Conservation (phyloP, 306 rosid genomes). For the Cajanus cajan region DNA sequence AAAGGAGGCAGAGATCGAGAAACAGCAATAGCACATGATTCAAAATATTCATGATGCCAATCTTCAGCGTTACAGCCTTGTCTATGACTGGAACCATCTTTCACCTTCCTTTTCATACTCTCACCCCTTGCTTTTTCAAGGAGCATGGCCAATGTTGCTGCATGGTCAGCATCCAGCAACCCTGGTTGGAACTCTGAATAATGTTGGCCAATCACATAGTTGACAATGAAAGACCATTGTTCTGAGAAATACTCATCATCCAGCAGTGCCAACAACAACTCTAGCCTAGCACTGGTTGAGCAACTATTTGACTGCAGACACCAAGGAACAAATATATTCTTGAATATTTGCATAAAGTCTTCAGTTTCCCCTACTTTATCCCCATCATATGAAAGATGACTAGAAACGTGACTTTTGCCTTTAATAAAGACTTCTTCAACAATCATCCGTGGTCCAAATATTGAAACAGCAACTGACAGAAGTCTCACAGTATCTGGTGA, state of each 20-base stretch:
- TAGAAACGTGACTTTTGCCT: constrained; percentile 34
- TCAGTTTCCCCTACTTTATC: too few relatives aligned
- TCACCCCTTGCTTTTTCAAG: constrained; percentile 64
- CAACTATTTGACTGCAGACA: constrained; percentile 58
- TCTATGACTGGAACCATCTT: constrained; percentile 38
- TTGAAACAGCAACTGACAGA: constrained; percentile 61
- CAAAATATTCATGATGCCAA: constrained; percentile 76
- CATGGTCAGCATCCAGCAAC: constrained; percentile 48
- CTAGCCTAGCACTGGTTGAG: constrained; percentile 64
- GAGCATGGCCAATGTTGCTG: constrained; percentile 69
- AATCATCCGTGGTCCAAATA: constrained; percentile 77
- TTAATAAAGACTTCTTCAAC: constrained; percentile 58
- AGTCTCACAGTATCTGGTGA: constrained; percentile 67
- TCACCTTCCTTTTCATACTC: constrained; percentile 45
- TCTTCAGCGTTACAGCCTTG: constrained; percentile 46
- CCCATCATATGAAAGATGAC: constrained; percentile 38
- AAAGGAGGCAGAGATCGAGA: constrained; percentile 53
- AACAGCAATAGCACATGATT: constrained; percentile 66
- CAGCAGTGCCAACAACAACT: constrained; percentile 72
- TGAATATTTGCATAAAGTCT: constrained; percentile 72
- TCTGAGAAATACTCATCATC: constrained; percentile 81
- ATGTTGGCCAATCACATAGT: constrained; percentile 52
- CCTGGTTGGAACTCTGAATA: constrained; percentile 43
- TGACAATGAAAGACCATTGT: constrained; percentile 70
- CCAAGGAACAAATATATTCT: constrained; percentile 79